Conservation (phyloP, 495 filamentous ascomycete genomes). For the Thozetella sp. region DNA sequence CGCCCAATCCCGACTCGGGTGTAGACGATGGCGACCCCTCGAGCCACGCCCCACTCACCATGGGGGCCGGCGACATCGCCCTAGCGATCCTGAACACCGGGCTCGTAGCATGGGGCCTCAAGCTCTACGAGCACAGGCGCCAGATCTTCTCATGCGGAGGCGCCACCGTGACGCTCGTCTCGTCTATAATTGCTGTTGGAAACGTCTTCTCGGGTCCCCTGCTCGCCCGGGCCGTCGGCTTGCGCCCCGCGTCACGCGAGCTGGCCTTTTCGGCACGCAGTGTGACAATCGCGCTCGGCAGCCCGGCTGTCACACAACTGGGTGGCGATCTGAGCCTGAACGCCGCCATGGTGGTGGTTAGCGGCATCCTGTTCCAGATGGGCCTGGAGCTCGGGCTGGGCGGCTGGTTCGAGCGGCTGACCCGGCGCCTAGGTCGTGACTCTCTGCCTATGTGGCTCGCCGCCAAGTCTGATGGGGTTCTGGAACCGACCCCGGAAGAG, state of each 20-base stretch:
- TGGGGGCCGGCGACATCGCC: slow-evolving; percentile 45
- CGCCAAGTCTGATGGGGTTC: background rate
- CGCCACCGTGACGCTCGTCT: slow-evolving; percentile 30
- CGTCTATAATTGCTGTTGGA: slow-evolving; percentile 23
- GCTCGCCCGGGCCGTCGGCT: slow-evolving; percentile 28
- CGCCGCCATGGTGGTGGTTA: slow-evolving; percentile 44
- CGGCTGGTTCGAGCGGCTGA: slow-evolving; percentile 30
- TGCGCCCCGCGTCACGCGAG: slow-evolving; percentile 24
- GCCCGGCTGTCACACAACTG: slow-evolving; percentile 35
- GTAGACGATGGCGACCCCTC: background rate
- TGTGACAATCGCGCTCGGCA: slow-evolving; percentile 41
- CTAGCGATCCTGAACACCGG: slow-evolving; percentile 43
- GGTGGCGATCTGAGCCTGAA: slow-evolving; percentile 40
- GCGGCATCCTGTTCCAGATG: slow-evolving; percentile 48
- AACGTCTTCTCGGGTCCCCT: slow-evolving; percentile 39
- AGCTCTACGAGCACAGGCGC: slow-evolving; percentile 46
- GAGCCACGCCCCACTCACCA: slow-evolving; percentile 3
- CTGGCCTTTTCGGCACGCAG: slow-evolving; percentile 46
- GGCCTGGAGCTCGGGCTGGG: slow-evolving; percentile 29
- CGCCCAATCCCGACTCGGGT: slow-evolving; percentile 6
- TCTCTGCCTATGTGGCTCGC: background rate
- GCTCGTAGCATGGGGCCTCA: slow-evolving; percentile 45
- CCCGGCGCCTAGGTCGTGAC: slow-evolving; percentile 10
- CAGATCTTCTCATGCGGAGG: slow-evolving; percentile 40
- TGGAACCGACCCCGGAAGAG: background rate